phyloP scores from a whole-genome alignment of 345 rosid genomes.

The Moricandia arvensis region DNA sequence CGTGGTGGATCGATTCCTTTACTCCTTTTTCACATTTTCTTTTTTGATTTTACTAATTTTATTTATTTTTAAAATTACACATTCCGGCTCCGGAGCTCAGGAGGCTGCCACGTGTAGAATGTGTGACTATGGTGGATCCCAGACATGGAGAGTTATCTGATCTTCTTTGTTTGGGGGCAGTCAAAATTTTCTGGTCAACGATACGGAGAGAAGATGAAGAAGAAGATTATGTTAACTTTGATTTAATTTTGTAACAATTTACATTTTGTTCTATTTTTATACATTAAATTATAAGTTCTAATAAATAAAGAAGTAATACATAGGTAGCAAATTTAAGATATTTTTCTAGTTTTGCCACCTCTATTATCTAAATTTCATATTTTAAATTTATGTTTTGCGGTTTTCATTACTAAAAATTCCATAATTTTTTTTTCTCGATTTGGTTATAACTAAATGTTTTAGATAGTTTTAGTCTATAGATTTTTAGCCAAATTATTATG shows the following conservation, averaged over 20 bases:
- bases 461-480: no score
- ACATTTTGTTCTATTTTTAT: neutral
- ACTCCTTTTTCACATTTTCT: constrained; percentile 9
- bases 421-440: no score
- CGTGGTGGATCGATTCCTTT: constrained; percentile 33
- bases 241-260: neutral
- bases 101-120: constrained; percentile 29
- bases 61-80: neutral
- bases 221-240: neutral
- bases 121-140: constrained; percentile 23
- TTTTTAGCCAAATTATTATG: no score
- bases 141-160: constrained; percentile 15
- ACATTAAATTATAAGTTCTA: neutral
- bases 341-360: no score
- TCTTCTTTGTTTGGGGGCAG: constrained; percentile 5
- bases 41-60: constrained; percentile 7
- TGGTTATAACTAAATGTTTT: no score
- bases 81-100: constrained; percentile 13
- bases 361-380: no score
- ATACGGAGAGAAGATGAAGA: neutral
- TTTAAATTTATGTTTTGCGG: no score
- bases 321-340: neutral
- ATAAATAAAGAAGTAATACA: no score
- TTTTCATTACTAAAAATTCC: no score
- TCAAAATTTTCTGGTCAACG: neutral